Evolutionary conservation across 192 early-diverging fungal genomes (phyloP), one percentile per base, ranked within the genome.

Genomic region (Entophlyctis helioformis): DNA sequence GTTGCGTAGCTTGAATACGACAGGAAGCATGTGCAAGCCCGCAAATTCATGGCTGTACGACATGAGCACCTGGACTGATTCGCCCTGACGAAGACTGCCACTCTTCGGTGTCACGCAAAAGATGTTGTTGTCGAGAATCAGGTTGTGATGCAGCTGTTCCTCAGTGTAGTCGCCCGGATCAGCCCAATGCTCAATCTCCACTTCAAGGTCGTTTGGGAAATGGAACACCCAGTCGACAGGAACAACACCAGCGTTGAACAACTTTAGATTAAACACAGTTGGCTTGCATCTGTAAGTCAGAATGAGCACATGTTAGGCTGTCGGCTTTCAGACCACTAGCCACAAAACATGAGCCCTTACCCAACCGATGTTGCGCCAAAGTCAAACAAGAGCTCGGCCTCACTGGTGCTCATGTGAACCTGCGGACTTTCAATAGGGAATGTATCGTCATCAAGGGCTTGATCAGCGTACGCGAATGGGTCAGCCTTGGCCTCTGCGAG

Each of bases 131-230:
- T 76, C 74, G 12, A 68, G 38, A 37, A 76, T 74, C 43, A 75
- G 50, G 46, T 71, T 74, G 16, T 61, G 50, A 21, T 61, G 56
- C 7, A 71, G 37, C 39, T 76, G 74, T 36, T 76, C 71, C 12
- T 76, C 74, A 11, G 66, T 63, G 44, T 62, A 71, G 44, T 71
- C 66, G 10, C 67, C 71, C 8, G 67, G 70, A 42, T 72, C 64
- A 12, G 74, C 74, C 74, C 74, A 76, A 21, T 63, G 55, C 40
- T 76, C 74, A 31, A 76, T 60, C 41, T 74, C 67, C 24, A 67
- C 59, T 32, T 66, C 65, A 9, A 71, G 50, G 51, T 76, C 74
- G 45, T 74, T 72, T 0, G 69, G 74, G 40, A 76, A 76, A 26
- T 59, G 50, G 38, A 56, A 74, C 10, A 56, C 56, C 74, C 74